Base-by-base conservation (phyloP, 495 filamentous ascomycete genomes). In the Lindgomyces ingoldianus region DNA sequence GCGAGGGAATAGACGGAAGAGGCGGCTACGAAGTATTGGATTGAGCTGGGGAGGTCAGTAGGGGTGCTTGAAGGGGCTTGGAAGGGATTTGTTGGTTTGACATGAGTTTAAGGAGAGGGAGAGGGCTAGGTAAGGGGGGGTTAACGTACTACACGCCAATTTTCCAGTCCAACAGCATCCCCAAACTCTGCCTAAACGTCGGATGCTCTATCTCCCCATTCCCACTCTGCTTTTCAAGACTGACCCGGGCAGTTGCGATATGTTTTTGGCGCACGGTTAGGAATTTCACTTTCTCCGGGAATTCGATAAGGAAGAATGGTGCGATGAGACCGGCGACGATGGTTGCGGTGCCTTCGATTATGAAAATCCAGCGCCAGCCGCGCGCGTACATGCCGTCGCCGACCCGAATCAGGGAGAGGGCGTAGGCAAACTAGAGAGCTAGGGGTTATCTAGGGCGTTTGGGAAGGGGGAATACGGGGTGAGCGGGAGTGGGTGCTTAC, bases 21-120 rank as follows among this genome's bases (percentile, higher is more conserved):
- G 44, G 47, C 57, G 18, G 57, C 57, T 4, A 60, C 57, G 24
- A 60, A 60, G 46, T 60, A 60, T 25, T 60, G 57, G 44, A 60
- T 49, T 1, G 18, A 60, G 41, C 55, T 58, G 41, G 55, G 22
- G n/a, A 48, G 6, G 21, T 48, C 11, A 53, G 26, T 53, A 10
- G n/a, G n/a, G n/a, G n/a, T n/a, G n/a, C n/a, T n/a, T n/a, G n/a
- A n/a, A n/a, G n/a, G n/a, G n/a, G n/a, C n/a, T n/a, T 21, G 3
- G 26, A 2, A 22, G 12, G 8, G 14, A 19, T 41, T 41, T 8
- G 36, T 16, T 41, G 16, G 16, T 41, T 8, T 41, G 26, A 53
- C 19, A 10, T 10, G 19, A 16, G 49, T 9, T 11, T 4, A 25
- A 27, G 26, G 19, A 22, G 29, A 30, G 49, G 33, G 19, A 26